Evolutionary conservation across 495 filamentous ascomycete genomes (phyloP).

Genomic region (Xylaria telfairii): DNA sequence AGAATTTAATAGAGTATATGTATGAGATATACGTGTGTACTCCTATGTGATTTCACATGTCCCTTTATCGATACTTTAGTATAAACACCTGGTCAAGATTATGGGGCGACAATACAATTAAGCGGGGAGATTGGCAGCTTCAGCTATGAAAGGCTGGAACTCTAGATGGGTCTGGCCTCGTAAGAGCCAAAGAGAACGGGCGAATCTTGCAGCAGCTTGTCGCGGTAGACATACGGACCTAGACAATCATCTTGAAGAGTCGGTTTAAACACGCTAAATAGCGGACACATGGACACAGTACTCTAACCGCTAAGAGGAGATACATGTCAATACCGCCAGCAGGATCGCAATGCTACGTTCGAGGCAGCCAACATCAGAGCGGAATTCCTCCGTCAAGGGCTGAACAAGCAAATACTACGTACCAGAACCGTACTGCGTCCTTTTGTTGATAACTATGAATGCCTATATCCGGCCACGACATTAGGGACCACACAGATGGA

Average conservation of each 20-base stretch:
- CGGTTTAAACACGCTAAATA: not conserved
- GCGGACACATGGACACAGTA: not conserved
- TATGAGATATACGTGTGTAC: not conserved
- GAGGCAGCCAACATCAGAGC: not conserved
- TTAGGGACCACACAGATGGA: not conserved
- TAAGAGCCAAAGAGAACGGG: not conserved
- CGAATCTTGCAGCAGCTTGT: not conserved
- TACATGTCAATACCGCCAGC: not conserved
- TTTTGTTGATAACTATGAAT: not conserved
- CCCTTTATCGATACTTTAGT: not conserved
- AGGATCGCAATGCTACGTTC: not conserved
- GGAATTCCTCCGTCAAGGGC: not conserved
- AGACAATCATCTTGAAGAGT: not conserved
- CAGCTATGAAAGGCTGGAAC: not conserved
- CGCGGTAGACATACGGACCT: not conserved
- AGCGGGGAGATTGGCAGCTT: not conserved
- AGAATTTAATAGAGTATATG: not conserved
- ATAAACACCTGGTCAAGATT: not conserved
- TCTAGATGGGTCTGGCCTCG: not conserved
- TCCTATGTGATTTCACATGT: not conserved
- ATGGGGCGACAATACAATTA: not conserved
- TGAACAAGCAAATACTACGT: not conserved
- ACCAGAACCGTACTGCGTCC: not conserved
- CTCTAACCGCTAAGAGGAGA: not conserved
- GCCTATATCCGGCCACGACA: not conserved